Base-by-base conservation (phyloP, 2,329 filamentous ascomycete species). In the Myotisia sp. region DNA sequence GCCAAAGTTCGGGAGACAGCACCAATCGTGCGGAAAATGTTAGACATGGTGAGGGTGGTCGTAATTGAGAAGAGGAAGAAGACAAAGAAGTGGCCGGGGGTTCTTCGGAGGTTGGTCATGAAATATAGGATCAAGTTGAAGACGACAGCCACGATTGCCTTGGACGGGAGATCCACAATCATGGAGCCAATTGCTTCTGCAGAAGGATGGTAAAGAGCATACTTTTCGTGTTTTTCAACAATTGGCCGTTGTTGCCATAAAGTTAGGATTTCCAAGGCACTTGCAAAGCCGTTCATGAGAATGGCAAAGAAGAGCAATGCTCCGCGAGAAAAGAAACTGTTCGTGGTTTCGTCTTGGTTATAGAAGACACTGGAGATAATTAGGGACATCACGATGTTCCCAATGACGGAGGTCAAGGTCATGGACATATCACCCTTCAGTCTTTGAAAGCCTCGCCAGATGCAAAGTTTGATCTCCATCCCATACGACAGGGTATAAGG, bases 191-290 rank as follows among this genome's bases (percentile, higher is more conserved):
- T 71, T 73, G 46, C 79, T 78, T 55, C 79, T 78, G 84, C 79
- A 4, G 79, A 85, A 0, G 86, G 84, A 49, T 92, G 86, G 49
- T 93, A 93, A 8, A 93, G 66, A 12, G 85, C 84, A 52, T 92
- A 93, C 39, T 80, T 75, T 38, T 69, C 62, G 47, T 94, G 86
- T 54, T 93, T 93, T 52, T 93, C 84, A 38, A 94, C 83, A 47
- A 94, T 92, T 1, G 82, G 79, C 21, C 86, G 77, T 70, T 93
- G 85, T 2, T 81, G 74, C 52, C 90, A 94, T 3, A 93, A 68
- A 0, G 81, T 85, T 19, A 92, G 58, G 52, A 93, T 70, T 55
- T 92, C 83, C 24, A 90, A 68, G 37, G 79, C 78, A 52, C 74
- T 80, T 42, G 78, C 69, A 49, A 92, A 90, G 29, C 82, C 83